Base-by-base conservation (phyloP, 2,329 filamentous ascomycete genomes). In the Ophiobolus disseminans region DNA sequence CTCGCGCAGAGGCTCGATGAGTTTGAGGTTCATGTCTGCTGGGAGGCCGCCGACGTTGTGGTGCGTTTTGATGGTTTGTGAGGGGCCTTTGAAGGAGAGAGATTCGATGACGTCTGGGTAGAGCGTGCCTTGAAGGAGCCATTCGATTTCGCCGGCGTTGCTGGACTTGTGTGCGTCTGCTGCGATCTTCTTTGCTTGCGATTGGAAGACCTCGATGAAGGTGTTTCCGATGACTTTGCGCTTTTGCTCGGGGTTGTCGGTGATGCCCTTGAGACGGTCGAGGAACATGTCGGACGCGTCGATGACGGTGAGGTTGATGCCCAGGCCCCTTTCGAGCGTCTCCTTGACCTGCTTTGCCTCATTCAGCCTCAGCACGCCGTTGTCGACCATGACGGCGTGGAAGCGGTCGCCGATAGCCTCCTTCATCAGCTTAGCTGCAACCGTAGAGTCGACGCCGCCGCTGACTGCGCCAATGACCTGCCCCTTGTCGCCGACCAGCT, bases 381-480 rank as follows among this genome's bases (percentile, higher is more conserved):
- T 96, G 76, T 97, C 87, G 6, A 97, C 86, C 16, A 96, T 82
- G 3, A 95, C 84, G 13, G 91, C 90, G 60, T 92, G 83, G 78
- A 96, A 95, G 13, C 91, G 83, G 67, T 91, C 86, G 19, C 88
- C 86, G 68, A 97, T 96, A 5, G 91, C 91, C 66, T 91, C 86
- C 59, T 87, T 81, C 89, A 96, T 93, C 16, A 97, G 80, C 73
- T 86, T 89, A 0, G 90, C 90, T 1, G 87, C 91, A 9, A 97
- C 92, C 2, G 92, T 97, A 9, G 85, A 89, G 73, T 97, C 92
- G 13, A 97, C 92, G 65, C 92, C 92, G 58, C 92, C 91, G 55
- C 83, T 87, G 48, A 90, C 87, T 14, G 88, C 87, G 50, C 88
- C 88, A 58, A 93, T 85, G 43, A 96, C 93, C 67, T 94, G 93